phyloP scores from a whole-genome alignment of 179 eudicot genomes.

The Carnegiea gigantea region DNA sequence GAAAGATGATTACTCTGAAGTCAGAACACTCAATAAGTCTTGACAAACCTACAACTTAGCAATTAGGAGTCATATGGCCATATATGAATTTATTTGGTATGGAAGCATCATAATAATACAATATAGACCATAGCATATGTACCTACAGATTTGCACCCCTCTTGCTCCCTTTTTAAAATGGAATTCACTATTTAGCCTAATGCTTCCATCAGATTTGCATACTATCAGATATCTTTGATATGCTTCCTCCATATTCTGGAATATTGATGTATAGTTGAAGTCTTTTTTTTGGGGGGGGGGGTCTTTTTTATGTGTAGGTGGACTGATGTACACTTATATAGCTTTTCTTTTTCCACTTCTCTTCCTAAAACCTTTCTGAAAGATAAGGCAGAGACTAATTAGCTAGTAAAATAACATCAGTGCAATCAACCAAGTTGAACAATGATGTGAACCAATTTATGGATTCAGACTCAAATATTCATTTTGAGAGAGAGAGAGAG shows the following conservation, averaged over 20 bases:
- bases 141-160: neutral
- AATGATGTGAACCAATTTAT: too few species aligned
- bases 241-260: slow-evolving; percentile 5
- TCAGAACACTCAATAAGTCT: slow-evolving; percentile 14
- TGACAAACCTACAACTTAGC: neutral
- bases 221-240: neutral
- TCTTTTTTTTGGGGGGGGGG: too few species aligned
- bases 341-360: neutral
- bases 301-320: neutral
- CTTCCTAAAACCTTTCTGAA: neutral
- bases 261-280: neutral
- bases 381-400: neutral
- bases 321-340: neutral
- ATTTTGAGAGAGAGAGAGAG: too few species aligned
- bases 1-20: slow-evolving; percentile 16
- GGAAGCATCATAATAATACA: neutral
- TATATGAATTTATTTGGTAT: neutral
- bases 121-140: neutral
- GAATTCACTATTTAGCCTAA: neutral
- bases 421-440: too few species aligned
- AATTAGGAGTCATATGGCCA: neutral
- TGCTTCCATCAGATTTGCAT: neutral
- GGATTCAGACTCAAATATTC: too few species aligned
- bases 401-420: too few species aligned
- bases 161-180: neutral